Evolutionary conservation across 768 basidiomycete species (phyloP).

Genomic region (Hericium coralloides): DNA sequence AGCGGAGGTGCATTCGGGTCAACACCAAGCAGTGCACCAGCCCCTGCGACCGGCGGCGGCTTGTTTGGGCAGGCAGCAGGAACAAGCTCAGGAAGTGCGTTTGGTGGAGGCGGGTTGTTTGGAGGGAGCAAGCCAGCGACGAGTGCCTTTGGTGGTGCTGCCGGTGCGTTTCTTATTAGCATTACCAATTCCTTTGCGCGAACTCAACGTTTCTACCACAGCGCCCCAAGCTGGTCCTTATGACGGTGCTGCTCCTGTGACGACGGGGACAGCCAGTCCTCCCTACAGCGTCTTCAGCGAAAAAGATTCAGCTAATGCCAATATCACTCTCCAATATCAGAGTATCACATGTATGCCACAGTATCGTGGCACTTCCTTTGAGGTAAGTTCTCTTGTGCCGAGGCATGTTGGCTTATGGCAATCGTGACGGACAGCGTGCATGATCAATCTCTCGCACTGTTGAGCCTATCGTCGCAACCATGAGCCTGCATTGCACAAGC

Average conservation of each 20-base stretch:
- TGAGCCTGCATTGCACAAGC: not conserved
- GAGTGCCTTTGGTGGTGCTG: conserved; percentile 34
- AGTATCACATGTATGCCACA: conserved; percentile 73
- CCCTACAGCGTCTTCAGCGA: conserved; percentile 50
- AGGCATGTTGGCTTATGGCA: not conserved
- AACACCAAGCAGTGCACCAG: conserved; percentile 16
- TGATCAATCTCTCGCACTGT: not conserved
- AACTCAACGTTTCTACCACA: not conserved
- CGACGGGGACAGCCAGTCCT: conserved; percentile 63
- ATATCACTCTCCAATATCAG: conserved; percentile 60
- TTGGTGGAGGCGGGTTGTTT: conserved; percentile 23
- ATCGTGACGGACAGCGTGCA: not conserved
- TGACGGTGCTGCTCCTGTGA: conserved; percentile 43
- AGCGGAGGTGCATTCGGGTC: conserved; percentile 34
- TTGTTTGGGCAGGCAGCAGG: conserved; percentile 49
- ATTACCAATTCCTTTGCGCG: not conserved
- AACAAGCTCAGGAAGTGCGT: conserved; percentile 28
- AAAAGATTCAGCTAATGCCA: conserved; percentile 48
- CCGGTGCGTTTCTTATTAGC: conserved; percentile 20
- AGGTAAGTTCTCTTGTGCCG: conserved; percentile 21
- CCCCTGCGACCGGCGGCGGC: conserved; percentile 34
- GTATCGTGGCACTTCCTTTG: conserved; percentile 67
- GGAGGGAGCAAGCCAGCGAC: conserved; percentile 24
- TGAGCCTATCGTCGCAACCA: not conserved
- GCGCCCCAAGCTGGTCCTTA: conserved; percentile 19